Conservation (phyloP, 768 basidiomycete genomes). For the Termitomyces sp. region DNA sequence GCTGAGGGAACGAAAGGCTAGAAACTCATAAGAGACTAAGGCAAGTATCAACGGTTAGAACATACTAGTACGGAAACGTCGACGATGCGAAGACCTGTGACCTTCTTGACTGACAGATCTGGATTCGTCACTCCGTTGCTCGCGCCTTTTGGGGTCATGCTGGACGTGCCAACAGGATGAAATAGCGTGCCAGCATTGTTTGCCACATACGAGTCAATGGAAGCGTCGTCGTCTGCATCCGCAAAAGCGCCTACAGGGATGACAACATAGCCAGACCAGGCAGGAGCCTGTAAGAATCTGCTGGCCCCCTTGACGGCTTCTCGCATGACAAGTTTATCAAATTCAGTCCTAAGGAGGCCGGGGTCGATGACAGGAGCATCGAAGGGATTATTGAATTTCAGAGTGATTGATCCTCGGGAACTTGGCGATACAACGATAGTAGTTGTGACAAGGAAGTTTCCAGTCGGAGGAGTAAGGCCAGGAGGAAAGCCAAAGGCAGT, state of each 20-base stretch:
- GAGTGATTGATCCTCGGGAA: conserved; percentile 13
- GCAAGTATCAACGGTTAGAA: background rate
- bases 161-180: conserved; percentile 21
- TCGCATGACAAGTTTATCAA: conserved; percentile 20
- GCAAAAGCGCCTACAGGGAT: conserved; percentile 3
- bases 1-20: conserved; percentile 14
- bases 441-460: conserved; percentile 7
- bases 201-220: conserved; percentile 19
- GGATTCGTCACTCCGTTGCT: conserved; percentile 25
- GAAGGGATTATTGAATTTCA: conserved; percentile 38
- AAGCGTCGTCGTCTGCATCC: conserved; percentile 10
- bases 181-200: conserved; percentile 12
- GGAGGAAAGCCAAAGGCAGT: conserved; percentile 5
- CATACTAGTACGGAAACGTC: conserved; percentile 29
- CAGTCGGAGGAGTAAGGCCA: conserved; percentile 6
- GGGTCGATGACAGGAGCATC: conserved; percentile 39
- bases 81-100: conserved; percentile 24
- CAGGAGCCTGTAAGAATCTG: conserved; percentile 10
- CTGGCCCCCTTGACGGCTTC: conserved; percentile 15
- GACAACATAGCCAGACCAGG: conserved; percentile 17
- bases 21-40: background rate
- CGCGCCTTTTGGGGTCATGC: conserved; percentile 20
- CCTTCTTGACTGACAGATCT: conserved; percentile 24
- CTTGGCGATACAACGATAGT: conserved; percentile 14
- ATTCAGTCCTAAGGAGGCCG: conserved; percentile 26